phyloP scores from a whole-genome alignment of 352 stramenopile genomes.

The Phytopythium vexans region DNA sequence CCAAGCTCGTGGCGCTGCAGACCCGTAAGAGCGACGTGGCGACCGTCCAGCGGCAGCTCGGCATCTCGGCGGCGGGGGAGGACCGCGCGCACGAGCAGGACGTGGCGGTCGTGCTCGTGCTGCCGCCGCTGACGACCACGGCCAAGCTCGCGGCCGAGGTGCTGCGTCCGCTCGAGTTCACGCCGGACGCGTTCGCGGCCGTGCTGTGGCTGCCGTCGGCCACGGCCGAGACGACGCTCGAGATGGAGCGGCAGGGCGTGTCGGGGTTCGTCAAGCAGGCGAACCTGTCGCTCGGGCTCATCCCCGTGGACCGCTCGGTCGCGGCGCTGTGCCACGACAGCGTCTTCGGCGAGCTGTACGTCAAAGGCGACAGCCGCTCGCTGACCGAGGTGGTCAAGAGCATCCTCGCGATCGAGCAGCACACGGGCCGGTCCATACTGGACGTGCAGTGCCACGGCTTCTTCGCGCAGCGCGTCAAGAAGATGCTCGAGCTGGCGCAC shows the following conservation, averaged over 20 bases:
- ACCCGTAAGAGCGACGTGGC: conserved; percentile 20
- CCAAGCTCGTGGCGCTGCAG: conserved; percentile 47
- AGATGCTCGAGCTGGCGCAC: conserved; percentile 58
- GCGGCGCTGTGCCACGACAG: conserved; percentile 58
- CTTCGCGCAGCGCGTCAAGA: conserved; percentile 53
- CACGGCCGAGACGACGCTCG: conserved; percentile 53
- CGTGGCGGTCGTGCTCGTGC: conserved; percentile 43
- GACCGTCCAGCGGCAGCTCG: conserved; percentile 35
- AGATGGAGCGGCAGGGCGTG: conserved; percentile 76
- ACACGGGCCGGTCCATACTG: conserved; percentile 27
- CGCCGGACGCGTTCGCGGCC: conserved; percentile 19
- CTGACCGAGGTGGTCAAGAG: conserved; percentile 68
- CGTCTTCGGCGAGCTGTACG: conserved; percentile 70
- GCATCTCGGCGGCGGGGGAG: conserved; percentile 11
- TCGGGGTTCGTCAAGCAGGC: conserved; percentile 46
- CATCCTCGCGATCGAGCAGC: conserved; percentile 51
- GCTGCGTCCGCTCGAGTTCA: conserved; percentile 27
- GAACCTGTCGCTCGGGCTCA: conserved; percentile 51
- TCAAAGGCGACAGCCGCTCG: conserved; percentile 51
- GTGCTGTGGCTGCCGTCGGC: conserved; percentile 63
- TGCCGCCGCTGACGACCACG: conserved; percentile 43
- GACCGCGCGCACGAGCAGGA: conserved; percentile 7
- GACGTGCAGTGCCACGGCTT: conserved; percentile 49
- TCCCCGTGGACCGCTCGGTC: conserved; percentile 58
- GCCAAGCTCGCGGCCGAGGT: conserved; percentile 50